Conservation (phyloP, 768 basidiomycete genomes). For the Pilatotrama ljubarskyi region DNA sequence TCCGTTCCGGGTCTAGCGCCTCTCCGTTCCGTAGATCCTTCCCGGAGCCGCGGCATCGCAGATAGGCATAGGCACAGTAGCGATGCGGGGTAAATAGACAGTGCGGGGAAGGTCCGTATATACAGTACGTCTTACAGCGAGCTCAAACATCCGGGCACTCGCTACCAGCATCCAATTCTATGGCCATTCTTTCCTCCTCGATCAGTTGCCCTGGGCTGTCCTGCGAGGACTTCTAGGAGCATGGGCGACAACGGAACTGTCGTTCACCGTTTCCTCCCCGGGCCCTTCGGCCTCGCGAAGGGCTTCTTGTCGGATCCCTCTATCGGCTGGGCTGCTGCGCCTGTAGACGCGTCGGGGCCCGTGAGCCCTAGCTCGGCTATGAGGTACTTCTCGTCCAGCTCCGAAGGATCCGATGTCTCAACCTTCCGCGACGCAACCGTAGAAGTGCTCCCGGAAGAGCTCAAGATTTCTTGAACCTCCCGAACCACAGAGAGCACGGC, state of each 20-base stretch:
- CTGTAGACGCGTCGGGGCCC: constrained; percentile 8
- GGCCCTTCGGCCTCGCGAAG: constrained; percentile 74
- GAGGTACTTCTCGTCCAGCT: constrained; percentile 66
- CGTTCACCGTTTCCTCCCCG: constrained; percentile 49
- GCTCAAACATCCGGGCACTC: background rate
- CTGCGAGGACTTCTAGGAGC: too few species aligned
- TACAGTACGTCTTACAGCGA: background rate
- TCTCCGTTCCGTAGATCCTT: background rate
- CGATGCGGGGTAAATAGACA: constrained; percentile 7
- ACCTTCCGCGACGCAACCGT: constrained; percentile 61
- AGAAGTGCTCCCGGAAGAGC: constrained; percentile 37
- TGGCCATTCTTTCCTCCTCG: background rate
- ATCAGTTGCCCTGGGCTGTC: too few species aligned
- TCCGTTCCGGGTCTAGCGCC: background rate
- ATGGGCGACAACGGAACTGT: too few species aligned
- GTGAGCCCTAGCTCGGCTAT: constrained; percentile 53
- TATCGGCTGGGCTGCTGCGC: constrained; percentile 22
- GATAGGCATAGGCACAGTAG: background rate
- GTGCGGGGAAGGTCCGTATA: background rate
- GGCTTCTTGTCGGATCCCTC: constrained; percentile 40
- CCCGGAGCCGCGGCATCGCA: background rate
- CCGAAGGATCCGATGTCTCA: constrained; percentile 79
- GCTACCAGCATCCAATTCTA: background rate
- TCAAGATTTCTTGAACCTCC: constrained; percentile 53
- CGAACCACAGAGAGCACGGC: constrained; percentile 58